Percentiles rank a stretch among this genome's conserved stretches.
Evolutionary conservation across 768 basidiomycete species (phyloP).

Genomic region (Postia placenta): DNA sequence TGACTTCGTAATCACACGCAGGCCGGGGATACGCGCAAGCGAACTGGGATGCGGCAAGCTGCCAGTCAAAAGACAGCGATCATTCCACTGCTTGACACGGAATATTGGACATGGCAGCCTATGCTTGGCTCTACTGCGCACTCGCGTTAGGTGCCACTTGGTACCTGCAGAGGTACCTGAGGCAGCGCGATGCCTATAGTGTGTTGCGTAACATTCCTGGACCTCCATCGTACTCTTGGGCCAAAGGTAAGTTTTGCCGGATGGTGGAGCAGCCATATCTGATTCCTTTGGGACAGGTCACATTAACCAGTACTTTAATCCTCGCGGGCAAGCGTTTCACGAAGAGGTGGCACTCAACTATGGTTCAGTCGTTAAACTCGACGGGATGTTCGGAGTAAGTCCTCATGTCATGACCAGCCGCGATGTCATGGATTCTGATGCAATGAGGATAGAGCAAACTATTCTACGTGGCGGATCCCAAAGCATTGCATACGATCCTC

Average conservation of each 20-base stretch:
- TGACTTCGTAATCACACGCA: no score
- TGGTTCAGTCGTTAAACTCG: slow-evolving; percentile 38
- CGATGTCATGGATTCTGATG: no score
- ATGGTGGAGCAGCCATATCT: background rate
- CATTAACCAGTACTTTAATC: slow-evolving; percentile 5
- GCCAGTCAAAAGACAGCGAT: no score
- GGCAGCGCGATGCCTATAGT: no score
- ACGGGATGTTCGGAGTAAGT: slow-evolving; percentile 42
- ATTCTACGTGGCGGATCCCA: slow-evolving; percentile 43
- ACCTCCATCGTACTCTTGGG: slow-evolving; percentile 7
- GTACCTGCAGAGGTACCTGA: background rate
- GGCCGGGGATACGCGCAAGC: no score
- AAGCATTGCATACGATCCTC: slow-evolving; percentile 41
- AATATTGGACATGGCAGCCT: no score
- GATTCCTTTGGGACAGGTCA: slow-evolving; percentile 5
- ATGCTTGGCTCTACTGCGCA: background rate
- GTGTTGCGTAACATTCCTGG: slow-evolving; percentile 16
- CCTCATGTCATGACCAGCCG: background rate
- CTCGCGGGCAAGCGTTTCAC: slow-evolving; percentile 7
- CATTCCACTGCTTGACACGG: no score
- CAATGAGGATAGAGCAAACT: slow-evolving; percentile 33
- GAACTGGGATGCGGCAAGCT: no score
- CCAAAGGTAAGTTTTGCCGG: slow-evolving; percentile 6
- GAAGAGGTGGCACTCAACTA: slow-evolving; percentile 19
- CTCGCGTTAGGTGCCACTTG: background rate